Evolutionary conservation across 2,329 filamentous ascomycete genomes (phyloP).

Genomic region (Cercospora sojina): DNA sequence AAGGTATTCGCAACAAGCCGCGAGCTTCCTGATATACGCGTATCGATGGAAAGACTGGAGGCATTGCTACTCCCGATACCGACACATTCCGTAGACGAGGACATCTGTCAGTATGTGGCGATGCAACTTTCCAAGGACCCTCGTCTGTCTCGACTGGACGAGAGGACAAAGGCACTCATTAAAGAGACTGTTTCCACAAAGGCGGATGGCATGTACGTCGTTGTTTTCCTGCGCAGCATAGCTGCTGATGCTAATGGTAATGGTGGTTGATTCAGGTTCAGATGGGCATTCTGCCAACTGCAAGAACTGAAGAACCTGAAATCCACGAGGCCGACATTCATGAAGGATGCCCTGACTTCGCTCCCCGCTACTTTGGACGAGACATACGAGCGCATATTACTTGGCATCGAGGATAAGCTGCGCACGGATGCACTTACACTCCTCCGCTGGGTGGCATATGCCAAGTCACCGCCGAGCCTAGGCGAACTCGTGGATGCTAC

Average conservation of each 20-base stretch:
- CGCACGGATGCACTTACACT: constrained; percentile 20
- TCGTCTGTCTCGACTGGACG: no score
- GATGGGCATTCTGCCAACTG: constrained; percentile 33
- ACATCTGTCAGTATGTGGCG: no score
- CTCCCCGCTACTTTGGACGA: constrained; percentile 30
- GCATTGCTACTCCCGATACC: no score
- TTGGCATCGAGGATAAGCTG: constrained; percentile 17
- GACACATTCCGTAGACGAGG: no score
- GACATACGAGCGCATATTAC: constrained; percentile 32
- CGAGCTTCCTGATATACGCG: no score
- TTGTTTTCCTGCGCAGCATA: not conserved
- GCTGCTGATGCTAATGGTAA: not conserved
- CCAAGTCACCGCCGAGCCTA: constrained; percentile 23
- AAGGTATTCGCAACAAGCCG: no score
- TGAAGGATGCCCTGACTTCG: constrained; percentile 22
- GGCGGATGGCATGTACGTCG: no score
- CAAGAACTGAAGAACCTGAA: constrained; percentile 28
- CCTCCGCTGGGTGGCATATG: constrained; percentile 28
- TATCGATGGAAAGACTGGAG: no score
- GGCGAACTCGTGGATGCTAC: constrained; percentile 27
- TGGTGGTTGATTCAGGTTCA: constrained; percentile 29
- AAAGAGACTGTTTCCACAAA: no score
- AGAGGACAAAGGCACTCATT: no score
- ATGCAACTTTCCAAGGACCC: no score
- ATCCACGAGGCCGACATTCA: constrained; percentile 19